These are phyloP conservation scores for Pholiota conissans DNA, from an alignment of 768 basidiomycete species.

Conservation along the genomic window DNA sequence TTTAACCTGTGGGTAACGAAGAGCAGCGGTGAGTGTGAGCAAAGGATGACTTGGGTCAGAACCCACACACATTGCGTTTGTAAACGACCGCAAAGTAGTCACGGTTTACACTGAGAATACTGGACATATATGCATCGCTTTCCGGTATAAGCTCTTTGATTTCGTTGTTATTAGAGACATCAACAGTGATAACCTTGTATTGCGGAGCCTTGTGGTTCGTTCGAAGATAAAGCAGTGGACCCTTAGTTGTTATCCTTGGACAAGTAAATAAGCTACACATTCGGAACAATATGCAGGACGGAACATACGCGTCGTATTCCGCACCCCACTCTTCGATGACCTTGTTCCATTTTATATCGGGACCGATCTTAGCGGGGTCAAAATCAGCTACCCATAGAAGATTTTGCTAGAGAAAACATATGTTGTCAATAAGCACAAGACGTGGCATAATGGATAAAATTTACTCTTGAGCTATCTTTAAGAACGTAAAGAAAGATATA, in stretches of 20 bases:
- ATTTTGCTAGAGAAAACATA: slow-evolving; percentile 53
- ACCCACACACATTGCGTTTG: slow-evolving; percentile 63
- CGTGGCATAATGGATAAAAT: slow-evolving; percentile 14
- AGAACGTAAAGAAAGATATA: slow-evolving; percentile 56
- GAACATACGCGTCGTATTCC: slow-evolving; percentile 59
- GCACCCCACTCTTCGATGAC: slow-evolving; percentile 68
- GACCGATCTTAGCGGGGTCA: slow-evolving; percentile 55
- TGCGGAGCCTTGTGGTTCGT: slow-evolving; percentile 70
- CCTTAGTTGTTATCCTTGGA: slow-evolving; percentile 64
- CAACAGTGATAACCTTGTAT: slow-evolving; percentile 65
- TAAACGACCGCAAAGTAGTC: slow-evolving; percentile 63
- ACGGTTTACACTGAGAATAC: slow-evolving; percentile 44
- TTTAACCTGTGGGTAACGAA: slow-evolving; percentile 50
- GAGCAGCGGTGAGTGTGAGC: slow-evolving; percentile 2
- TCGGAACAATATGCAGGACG: slow-evolving; percentile 3
- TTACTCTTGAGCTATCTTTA: slow-evolving; percentile 66
- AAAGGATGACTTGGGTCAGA: not conserved
- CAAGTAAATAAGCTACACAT: slow-evolving; percentile 4
- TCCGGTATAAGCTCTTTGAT: slow-evolving; percentile 69
- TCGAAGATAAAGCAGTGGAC: slow-evolving; percentile 56
- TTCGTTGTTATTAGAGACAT: slow-evolving; percentile 50
- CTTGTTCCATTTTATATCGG: slow-evolving; percentile 72
- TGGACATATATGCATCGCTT: slow-evolving; percentile 59
- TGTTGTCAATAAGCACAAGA: not conserved
- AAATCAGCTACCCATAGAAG: slow-evolving; percentile 74